Base-by-base conservation (phyloP, 2,329 filamentous ascomycete species). In the Colletotrichum abscissum region DNA sequence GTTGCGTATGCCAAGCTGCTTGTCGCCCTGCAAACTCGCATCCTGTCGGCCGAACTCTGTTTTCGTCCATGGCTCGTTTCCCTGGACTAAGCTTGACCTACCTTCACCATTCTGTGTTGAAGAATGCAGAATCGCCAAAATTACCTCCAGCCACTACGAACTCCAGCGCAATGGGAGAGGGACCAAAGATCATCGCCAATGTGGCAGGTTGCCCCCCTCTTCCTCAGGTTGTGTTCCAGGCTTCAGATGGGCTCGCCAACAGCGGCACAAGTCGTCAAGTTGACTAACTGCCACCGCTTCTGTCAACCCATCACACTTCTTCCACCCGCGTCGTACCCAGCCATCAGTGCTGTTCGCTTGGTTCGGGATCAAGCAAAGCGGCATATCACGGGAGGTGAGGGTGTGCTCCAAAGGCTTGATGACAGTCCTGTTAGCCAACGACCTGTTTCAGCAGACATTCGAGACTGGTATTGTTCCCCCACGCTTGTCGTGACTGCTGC, bases 381-480 rank as follows among this genome's bases (percentile, higher is more conserved):
- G 46, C 49, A 58, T 62, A 64, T 19, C 42, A 55, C 33, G n/a
- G 22, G 46, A 70, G 46, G 22, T 73, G 67, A 70, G 55, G 67
- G 60, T 73, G 60, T 73, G 60, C 55, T 35, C 60, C 19, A 52
- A 54, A 54, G 46, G 35, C 49, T 52, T 57, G 56, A 49, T 62
- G 67, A 62, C 60, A 62, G 67, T 60, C 60, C 67, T 73, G 60
- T 49, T 71, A 62, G 70, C 67, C 67, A 66, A 71, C 55, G 60
- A 60, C 49, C 35, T 73, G 71, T 73, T 73, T 66, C 60, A 73
- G 67, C 60, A 49, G 19, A 49, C 42, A n/a, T 49, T 60, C 42
- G 62, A 24, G 42, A 55, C 54, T 62, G 46, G 26, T 30, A 28
- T 8, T 64, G 35, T 24, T 49, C 67, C 69, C 71, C 66, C 70